Evolutionary conservation across 306 rosid species (phyloP), one percentile per base, ranked within the genome.

Genomic region (Acmispon strigosus): DNA sequence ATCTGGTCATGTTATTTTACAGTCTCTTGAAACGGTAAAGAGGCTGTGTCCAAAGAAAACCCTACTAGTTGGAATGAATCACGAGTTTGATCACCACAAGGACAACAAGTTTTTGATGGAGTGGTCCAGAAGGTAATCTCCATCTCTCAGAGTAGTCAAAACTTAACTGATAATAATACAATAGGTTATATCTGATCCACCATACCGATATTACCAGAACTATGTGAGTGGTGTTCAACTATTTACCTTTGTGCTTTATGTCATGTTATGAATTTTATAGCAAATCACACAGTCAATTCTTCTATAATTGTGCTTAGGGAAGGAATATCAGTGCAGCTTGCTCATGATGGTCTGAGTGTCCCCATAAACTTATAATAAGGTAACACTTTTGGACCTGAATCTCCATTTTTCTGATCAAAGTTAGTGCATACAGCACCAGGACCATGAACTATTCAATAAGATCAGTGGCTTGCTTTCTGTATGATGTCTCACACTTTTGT

Each of bases 1-100:
- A 43, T 74, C 29, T 41, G 56, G 24, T 61, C 50, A 53, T 20
- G 48, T 51, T 47, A 66, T 84, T 79, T 75, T 75, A 70, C 87
- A 91, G 97, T 59, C 93, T 70, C 86, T 91, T 74, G 96, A 91
- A 82, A 88, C 93, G 76, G 83, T 91, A 65, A 91, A 89, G 84
- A 87, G 78, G 83, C 76, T 91, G 68, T 69, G 88, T 68, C 97
- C 97, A 42, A 91, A 87, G 81, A 82, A 36, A 78, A 86, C 93
- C 74, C 68, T 91, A 47, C 62, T 91, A 44, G 68, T 89, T 78
- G 96, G 97, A 77, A 87, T 91, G 97, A 89, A 86, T 50, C 96
- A 89, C 68, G 79, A 77, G 54, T 84, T 91, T 81, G 96, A 91
- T 74, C 89, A 91, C 77, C 80, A 85, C 32, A 81, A 73, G 83